These are phyloP conservation scores for Arabidopsis lyrata DNA, from an alignment of 441 rosid genomes.

Conservation along the genomic window DNA sequence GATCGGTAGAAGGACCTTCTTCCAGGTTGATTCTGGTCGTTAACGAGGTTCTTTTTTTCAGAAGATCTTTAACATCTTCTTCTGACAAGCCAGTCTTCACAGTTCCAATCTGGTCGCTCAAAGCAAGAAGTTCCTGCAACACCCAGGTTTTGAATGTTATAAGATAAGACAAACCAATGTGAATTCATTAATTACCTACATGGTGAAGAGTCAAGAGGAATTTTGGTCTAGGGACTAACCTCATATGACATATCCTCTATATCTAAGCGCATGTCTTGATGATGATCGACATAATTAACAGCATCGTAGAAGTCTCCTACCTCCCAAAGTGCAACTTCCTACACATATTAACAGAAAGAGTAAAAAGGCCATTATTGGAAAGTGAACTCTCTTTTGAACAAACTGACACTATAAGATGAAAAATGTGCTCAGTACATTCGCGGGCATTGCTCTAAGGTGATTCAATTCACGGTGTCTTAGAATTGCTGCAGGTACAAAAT, in stretches of 20 bases:
- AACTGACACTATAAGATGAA: constrained; percentile 13
- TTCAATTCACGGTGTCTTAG: constrained; percentile 60
- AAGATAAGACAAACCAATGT: constrained; percentile 13
- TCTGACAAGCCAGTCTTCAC: constrained; percentile 86
- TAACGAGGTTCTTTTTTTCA: constrained; percentile 62
- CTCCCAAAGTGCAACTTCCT: constrained; percentile 80
- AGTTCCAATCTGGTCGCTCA: constrained; percentile 82
- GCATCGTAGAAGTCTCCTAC: constrained; percentile 59
- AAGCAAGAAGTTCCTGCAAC: constrained; percentile 84
- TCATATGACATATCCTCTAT: constrained; percentile 95
- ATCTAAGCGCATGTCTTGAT: constrained; percentile 93
- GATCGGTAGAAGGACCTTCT: constrained; percentile 63
- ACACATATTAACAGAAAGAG: constrained; percentile 30
- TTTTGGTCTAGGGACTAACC: constrained; percentile 48
- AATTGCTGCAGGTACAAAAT: constrained; percentile 48
- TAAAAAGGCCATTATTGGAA: constrained; percentile 1
- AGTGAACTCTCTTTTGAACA: constrained; percentile 13
- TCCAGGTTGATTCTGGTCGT: constrained; percentile 58
- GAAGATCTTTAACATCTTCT: constrained; percentile 53
- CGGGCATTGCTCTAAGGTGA: constrained; percentile 63
- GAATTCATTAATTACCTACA: not conserved
- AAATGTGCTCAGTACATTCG: constrained; percentile 58
- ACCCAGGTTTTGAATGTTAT: constrained; percentile 28
- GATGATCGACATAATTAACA: constrained; percentile 65
- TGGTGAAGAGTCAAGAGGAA: not conserved